These are phyloP conservation scores for Microbotryomycetes sp. DNA, from an alignment of 1,284 basidiomycete genomes.

Conservation along the genomic window DNA sequence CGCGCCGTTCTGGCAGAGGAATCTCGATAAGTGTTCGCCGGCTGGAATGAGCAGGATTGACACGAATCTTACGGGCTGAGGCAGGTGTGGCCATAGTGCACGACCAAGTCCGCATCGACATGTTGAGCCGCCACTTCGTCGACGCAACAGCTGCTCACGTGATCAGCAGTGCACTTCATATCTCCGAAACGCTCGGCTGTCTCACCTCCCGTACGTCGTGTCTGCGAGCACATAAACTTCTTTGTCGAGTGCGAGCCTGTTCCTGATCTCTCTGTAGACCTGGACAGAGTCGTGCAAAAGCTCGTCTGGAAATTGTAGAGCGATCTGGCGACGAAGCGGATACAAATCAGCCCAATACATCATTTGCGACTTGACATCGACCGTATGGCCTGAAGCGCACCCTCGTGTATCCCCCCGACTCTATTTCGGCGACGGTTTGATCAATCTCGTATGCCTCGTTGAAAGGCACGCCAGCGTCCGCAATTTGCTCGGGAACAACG, in stretches of 20 bases:
- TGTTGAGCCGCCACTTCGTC: conserved; percentile 95
- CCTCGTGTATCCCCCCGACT: conserved; percentile 42
- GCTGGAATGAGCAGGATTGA: neutral
- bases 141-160: conserved; percentile 71
- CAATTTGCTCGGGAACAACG: conserved; percentile 16
- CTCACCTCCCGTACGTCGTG: conserved; percentile 90
- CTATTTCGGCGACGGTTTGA: conserved; percentile 40
- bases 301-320: conserved; percentile 94
- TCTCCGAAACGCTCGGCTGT: neutral
- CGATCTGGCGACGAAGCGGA: conserved; percentile 54
- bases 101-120: conserved; percentile 80
- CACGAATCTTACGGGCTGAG: conserved; percentile 62
- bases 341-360: neutral
- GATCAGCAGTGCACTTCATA: neutral
- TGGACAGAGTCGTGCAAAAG: conserved; percentile 78
- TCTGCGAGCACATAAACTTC: conserved; percentile 89
- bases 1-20: conserved; percentile 56
- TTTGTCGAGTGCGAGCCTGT: conserved; percentile 46
- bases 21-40: neutral
- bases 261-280: conserved; percentile 67
- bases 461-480: conserved; percentile 21
- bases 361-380: neutral
- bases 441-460: conserved; percentile 44
- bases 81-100: conserved; percentile 97
- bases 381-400: conserved; percentile 27